Percentiles rank a stretch among this genome's conserved stretches.
These are phyloP conservation scores for Plectosphaerella plurivora DNA, from an alignment of 2,329 filamentous ascomycete genomes.

Conservation along the genomic window DNA sequence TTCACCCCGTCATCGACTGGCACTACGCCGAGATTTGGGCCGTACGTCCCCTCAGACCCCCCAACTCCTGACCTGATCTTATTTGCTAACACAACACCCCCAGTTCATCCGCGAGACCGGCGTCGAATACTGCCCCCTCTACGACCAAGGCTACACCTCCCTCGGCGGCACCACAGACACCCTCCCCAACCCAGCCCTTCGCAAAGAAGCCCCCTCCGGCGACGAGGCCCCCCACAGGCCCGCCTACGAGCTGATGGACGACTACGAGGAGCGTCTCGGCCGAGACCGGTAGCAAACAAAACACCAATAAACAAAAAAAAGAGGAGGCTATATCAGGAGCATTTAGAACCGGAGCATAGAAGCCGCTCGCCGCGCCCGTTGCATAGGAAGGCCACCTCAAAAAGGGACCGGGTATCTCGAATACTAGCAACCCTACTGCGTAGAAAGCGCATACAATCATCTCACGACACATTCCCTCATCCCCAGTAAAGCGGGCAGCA, in stretches of 20 bases:
- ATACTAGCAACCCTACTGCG: not conserved
- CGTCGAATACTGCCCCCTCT: slow-evolving; percentile 81
- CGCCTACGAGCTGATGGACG: slow-evolving; percentile 70
- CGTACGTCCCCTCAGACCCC: slow-evolving; percentile 46
- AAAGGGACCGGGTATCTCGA: not conserved
- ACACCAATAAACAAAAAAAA: not conserved
- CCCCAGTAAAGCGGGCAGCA: not conserved
- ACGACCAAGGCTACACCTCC: slow-evolving; percentile 85
- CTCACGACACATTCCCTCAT: not conserved
- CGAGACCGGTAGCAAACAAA: slow-evolving; percentile 46
- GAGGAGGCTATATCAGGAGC: not conserved
- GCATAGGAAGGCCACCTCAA: not conserved
- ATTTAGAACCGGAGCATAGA: not conserved
- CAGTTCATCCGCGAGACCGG: slow-evolving; percentile 76
- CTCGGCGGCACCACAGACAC: slow-evolving; percentile 90
- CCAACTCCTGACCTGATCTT: not conserved
- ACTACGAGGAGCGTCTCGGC: slow-evolving; percentile 75
- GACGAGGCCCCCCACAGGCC: slow-evolving; percentile 52
- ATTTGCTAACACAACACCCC: not conserved
- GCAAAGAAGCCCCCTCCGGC: slow-evolving; percentile 25
- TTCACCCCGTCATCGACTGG: slow-evolving; percentile 97
- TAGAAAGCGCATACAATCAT: not conserved
- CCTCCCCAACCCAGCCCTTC: slow-evolving; percentile 76
- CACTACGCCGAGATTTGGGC: slow-evolving; percentile 94
- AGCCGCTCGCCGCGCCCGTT: no score